phyloP scores from a whole-genome alignment of 331 rosid species.

The Quercus tomentella region DNA sequence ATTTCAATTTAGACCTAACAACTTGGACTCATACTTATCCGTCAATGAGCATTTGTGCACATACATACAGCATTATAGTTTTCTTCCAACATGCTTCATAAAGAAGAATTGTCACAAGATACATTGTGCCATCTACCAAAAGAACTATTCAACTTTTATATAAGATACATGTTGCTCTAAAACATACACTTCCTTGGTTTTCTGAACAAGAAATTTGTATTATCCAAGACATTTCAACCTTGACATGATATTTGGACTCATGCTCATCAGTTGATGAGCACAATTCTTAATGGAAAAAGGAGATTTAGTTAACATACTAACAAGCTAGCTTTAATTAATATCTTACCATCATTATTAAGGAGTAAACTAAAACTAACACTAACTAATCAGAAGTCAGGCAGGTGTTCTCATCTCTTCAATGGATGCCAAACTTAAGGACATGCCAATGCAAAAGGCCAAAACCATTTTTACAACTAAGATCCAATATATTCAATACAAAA shows the following conservation, averaged over 20 bases:
- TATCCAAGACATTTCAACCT: not conserved
- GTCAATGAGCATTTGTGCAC: too few species aligned
- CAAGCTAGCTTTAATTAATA: not conserved
- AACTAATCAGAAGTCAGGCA: not conserved
- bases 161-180: not conserved
- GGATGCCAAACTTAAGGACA: conserved; percentile 29
- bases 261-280: conserved; percentile 32
- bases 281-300: not conserved
- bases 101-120: too few species aligned
- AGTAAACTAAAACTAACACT: not conserved
- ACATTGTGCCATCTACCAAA: not conserved
- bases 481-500: too few species aligned
- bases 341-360: not conserved
- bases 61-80: too few species aligned
- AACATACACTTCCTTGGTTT: not conserved
- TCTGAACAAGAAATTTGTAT: not conserved
- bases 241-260: not conserved
- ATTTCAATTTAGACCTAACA: conserved; percentile 2
- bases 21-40: too few species aligned
- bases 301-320: not conserved
- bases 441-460: too few species aligned
- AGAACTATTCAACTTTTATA: not conserved
- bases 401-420: conserved; percentile 73
- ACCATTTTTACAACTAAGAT: too few species aligned
- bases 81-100: too few species aligned